phyloP scores from a whole-genome alignment of 805 yeast genomes.

The Kazachstania martiniae region DNA sequence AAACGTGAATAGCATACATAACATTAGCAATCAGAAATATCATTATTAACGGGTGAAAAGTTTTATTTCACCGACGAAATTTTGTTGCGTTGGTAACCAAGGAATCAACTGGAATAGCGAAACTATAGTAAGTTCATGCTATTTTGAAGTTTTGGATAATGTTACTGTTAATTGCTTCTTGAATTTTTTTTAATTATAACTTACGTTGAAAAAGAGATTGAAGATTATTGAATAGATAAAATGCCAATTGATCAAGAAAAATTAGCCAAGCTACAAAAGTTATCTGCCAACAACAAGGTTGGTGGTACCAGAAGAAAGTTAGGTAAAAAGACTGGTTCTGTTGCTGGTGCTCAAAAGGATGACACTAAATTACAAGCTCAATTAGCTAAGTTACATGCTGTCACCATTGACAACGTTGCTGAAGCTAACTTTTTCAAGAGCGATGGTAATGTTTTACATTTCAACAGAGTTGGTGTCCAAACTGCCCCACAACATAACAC shows the following conservation, averaged over 20 bases:
- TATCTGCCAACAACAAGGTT: constrained; percentile 64
- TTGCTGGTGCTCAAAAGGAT: constrained; percentile 58
- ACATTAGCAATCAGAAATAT: too few species aligned
- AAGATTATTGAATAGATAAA: constrained; percentile 7
- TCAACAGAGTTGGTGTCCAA: constrained; percentile 94
- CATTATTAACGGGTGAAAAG: too few species aligned
- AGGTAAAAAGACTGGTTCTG: constrained; percentile 47
- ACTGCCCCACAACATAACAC: constrained; percentile 85
- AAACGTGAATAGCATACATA: too few species aligned
- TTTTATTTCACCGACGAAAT: too few species aligned
- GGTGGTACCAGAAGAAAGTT: constrained; percentile 87
- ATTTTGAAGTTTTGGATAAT: too few species aligned
- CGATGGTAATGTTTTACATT: constrained; percentile 91
- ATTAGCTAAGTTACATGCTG: constrained; percentile 80
- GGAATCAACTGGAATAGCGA: too few species aligned
- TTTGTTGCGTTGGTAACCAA: too few species aligned
- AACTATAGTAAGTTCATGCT: too few species aligned
- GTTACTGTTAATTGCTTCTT: too few species aligned
- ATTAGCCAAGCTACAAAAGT: constrained; percentile 81
- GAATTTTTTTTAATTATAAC: too few species aligned
- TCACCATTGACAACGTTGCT: constrained; percentile 79
- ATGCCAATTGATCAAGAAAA: constrained; percentile 93
- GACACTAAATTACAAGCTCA: constrained; percentile 87
- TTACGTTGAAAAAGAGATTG: too few species aligned
- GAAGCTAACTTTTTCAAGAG: constrained; percentile 97